Evolutionary conservation across 345 rosid species (phyloP).

Genomic region (Syzygium aqueum): DNA sequence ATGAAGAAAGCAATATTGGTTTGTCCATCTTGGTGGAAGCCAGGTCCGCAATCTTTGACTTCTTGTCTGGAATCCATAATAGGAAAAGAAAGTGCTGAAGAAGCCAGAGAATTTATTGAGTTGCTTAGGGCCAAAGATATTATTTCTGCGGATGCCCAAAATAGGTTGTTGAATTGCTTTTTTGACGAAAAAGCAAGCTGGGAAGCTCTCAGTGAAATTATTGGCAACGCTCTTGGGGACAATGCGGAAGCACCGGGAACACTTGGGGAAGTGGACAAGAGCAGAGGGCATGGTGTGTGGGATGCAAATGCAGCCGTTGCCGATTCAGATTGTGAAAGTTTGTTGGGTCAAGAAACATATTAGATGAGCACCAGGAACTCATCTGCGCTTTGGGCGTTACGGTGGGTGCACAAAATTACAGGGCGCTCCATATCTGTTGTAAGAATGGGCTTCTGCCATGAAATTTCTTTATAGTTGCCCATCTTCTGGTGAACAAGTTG

Average conservation of each 20-base stretch:
- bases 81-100: slow-evolving; percentile 6
- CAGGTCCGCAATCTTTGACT: slow-evolving; percentile 3
- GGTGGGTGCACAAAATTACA: background rate
- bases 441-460: background rate
- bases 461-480: background rate
- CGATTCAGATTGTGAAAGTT: background rate
- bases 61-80: slow-evolving; percentile 16
- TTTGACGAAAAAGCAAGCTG: background rate
- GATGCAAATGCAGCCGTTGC: background rate
- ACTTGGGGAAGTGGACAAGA: background rate
- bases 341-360: background rate
- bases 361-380: background rate
- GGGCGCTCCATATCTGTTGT: background rate
- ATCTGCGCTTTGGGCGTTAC: background rate
- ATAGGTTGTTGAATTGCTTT: slow-evolving; percentile 8
- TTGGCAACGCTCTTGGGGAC: background rate
- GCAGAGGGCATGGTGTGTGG: background rate
- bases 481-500: background rate
- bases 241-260: background rate
- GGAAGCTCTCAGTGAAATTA: background rate
- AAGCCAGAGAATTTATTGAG: slow-evolving; percentile 11
- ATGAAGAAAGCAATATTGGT: slow-evolving; percentile 17
- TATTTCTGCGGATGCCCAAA: slow-evolving; percentile 5
- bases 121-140: slow-evolving; percentile 5
- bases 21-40: slow-evolving; percentile 7